phyloP scores from a whole-genome alignment of 2,329 filamentous ascomycete genomes.

The Sporothrix pseudoabietina region DNA sequence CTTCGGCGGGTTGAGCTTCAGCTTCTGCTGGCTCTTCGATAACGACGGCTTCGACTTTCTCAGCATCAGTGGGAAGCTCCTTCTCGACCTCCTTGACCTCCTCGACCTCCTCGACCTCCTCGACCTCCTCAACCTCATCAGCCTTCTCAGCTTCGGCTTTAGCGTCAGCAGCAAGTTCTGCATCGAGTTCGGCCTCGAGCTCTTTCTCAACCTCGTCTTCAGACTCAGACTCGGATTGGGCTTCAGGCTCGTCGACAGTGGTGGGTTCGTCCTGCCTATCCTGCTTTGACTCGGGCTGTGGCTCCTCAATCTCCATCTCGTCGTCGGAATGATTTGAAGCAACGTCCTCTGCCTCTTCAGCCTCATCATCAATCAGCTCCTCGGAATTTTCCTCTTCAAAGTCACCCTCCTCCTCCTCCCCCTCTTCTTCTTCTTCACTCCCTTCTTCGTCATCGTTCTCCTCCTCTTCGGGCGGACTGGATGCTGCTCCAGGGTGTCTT shows the following conservation, averaged over 20 bases:
- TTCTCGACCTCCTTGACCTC: not conserved
- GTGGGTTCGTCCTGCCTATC: not conserved
- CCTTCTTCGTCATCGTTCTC: constrained; percentile 25
- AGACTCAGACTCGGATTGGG: not conserved
- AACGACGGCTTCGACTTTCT: not conserved
- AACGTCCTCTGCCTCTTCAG: constrained; percentile 19
- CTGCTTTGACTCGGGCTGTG: constrained; percentile 4
- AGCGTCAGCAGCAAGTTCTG: constrained; percentile 17
- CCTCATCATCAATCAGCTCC: not conserved
- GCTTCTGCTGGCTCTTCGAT: not conserved
- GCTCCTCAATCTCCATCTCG: constrained; percentile 19
- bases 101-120: not conserved
- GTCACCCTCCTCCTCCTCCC: constrained; percentile 23
- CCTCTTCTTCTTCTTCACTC: constrained; percentile 11
- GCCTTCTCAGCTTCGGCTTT: not conserved
- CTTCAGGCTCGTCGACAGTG: not conserved
- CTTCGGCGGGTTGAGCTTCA: not conserved
- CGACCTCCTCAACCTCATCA: not conserved
- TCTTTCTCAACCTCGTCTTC: constrained; percentile 28
- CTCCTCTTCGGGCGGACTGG: not conserved
- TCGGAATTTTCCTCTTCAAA: not conserved
- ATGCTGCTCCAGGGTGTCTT: constrained; percentile 19
- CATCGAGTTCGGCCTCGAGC: not conserved
- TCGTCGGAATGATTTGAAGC: not conserved
- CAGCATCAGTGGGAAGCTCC: not conserved